Conservation (phyloP, 1,284 basidiomycete species). For the Ceratobasidium sp. region DNA sequence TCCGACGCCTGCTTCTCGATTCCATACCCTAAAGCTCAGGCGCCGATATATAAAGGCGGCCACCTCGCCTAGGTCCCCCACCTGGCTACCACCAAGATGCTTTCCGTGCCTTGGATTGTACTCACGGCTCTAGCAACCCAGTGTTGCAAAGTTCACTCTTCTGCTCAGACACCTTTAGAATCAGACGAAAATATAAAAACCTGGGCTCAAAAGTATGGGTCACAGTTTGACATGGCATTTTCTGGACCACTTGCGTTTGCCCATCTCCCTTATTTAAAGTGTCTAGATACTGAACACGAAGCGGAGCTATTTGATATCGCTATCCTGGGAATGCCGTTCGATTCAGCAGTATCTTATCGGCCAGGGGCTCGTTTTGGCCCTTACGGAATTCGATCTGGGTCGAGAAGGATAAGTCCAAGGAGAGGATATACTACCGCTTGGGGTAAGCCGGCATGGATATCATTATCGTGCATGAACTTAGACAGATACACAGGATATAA, state of each 20-base stretch:
- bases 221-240: conserved; percentile 72
- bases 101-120: not conserved
- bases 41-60: not conserved
- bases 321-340: conserved; percentile 81
- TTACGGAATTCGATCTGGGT: conserved; percentile 78
- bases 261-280: conserved; percentile 72
- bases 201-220: conserved; percentile 63
- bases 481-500: conserved; percentile 61
- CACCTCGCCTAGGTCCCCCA: not conserved
- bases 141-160: not conserved
- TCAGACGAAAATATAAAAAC: conserved; percentile 11
- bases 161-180: not conserved
- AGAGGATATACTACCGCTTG: conserved; percentile 38
- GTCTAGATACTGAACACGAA: conserved; percentile 63
- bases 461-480: not conserved
- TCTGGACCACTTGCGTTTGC: conserved; percentile 77
- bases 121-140: not conserved
- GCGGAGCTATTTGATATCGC: conserved; percentile 72
- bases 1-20: not conserved
- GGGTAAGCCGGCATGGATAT: conserved; percentile 27
- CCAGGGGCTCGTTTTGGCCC: conserved; percentile 84
- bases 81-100: not conserved
- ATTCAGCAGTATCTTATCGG: conserved; percentile 73
- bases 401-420: conserved; percentile 64
- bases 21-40: not conserved